These are phyloP conservation scores for Solanum chmielewskii DNA, from an alignment of 257 asterid genomes.

Conservation along the genomic window DNA sequence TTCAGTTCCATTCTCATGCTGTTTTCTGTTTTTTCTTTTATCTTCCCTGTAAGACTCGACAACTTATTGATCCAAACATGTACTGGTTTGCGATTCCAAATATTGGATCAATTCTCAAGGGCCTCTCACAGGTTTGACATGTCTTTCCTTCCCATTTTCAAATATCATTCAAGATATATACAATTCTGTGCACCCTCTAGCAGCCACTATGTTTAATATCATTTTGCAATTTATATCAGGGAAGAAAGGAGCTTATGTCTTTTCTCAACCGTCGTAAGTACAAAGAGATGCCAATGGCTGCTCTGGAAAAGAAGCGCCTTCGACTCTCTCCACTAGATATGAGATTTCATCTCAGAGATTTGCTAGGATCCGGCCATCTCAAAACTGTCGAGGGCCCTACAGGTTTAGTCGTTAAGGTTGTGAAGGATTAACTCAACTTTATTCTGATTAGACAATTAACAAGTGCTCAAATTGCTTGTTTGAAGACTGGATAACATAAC, in stretches of 20 bases:
- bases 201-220: neutral
- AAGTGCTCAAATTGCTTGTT: neutral
- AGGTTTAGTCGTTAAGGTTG: slow-evolving; percentile 63
- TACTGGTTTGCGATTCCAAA: slow-evolving; percentile 95
- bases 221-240: slow-evolving; percentile 31
- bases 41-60: slow-evolving; percentile 44
- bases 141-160: neutral
- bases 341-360: slow-evolving; percentile 91
- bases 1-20: slow-evolving; percentile 7
- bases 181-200: neutral
- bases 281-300: slow-evolving; percentile 77
- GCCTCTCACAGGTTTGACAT: slow-evolving; percentile 68
- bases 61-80: slow-evolving; percentile 82
- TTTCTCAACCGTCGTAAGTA: slow-evolving; percentile 62
- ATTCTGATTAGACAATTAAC: neutral
- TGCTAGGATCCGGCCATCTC: slow-evolving; percentile 86
- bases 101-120: slow-evolving; percentile 93
- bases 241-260: slow-evolving; percentile 90
- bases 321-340: slow-evolving; percentile 72
- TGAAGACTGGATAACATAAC: neutral
- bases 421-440: slow-evolving; percentile 40
- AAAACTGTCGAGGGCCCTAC: slow-evolving; percentile 58
- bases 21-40: slow-evolving; percentile 7
- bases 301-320: slow-evolving; percentile 69
- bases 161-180: neutral